A percentile compares a stretch with the other conserved stretches of the same genome.
phyloP scores from a whole-genome alignment of 1,139 yeast genomes.

The Magnusiomyces suaveolens region DNA sequence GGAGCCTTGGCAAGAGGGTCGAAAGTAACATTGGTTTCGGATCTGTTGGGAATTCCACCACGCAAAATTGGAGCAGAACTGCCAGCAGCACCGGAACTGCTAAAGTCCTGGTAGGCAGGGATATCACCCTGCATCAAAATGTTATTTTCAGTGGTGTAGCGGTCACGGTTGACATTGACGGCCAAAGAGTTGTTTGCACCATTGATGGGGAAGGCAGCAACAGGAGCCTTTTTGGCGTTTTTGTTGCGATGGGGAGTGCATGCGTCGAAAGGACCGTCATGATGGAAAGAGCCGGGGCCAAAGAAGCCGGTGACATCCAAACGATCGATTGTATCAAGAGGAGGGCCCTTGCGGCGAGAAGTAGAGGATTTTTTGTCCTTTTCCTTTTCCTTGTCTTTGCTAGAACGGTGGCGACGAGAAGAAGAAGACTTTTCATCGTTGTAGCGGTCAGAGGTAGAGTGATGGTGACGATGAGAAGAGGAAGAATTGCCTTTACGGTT shows the following conservation, averaged over 20 bases:
- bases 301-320: constrained; percentile 91
- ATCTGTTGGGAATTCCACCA: constrained; percentile 5
- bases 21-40: constrained; percentile 30
- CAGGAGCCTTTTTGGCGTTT: constrained; percentile 68
- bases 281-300: constrained; percentile 84
- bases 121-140: constrained; percentile 27
- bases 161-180: constrained; percentile 34
- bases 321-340: constrained; percentile 82
- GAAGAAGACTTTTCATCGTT: neutral
- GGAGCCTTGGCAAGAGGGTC: constrained; percentile 61
- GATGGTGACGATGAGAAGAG: neutral
- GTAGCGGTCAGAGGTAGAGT: neutral
- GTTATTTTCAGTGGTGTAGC: constrained; percentile 30
- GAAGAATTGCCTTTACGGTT: neutral
- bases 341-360: constrained; percentile 33
- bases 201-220: constrained; percentile 86
- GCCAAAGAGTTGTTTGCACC: constrained; percentile 86
- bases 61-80: neutral
- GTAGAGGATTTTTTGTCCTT: constrained; percentile 9
- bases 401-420: constrained; percentile 5
- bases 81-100: neutral
- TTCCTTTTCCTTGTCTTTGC: neutral
- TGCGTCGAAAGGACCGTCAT: constrained; percentile 98
- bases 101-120: constrained; percentile 27
- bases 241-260: constrained; percentile 94